These are phyloP conservation scores for Rubus parviflorus DNA, from an alignment of 306 rosid species.

Conservation along the genomic window DNA sequence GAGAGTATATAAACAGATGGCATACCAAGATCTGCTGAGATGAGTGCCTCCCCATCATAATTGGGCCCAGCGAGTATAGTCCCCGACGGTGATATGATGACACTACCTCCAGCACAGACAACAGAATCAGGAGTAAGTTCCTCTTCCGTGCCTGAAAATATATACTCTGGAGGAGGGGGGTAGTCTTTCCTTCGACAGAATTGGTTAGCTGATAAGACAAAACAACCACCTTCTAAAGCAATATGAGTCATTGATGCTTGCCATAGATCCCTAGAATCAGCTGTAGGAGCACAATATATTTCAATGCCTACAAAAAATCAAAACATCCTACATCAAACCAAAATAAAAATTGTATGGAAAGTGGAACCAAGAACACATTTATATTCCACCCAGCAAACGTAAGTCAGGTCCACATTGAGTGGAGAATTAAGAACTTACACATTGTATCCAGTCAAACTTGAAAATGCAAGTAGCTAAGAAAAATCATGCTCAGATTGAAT, in stretches of 20 bases:
- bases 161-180: slow-evolving; percentile 85
- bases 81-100: slow-evolving; percentile 88
- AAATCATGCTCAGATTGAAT: background rate
- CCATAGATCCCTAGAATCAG: slow-evolving; percentile 81
- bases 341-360: background rate
- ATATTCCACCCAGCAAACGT: background rate
- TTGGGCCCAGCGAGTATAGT: slow-evolving; percentile 85
- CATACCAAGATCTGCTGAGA: slow-evolving; percentile 89
- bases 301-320: slow-evolving; percentile 62
- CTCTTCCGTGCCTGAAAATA: slow-evolving; percentile 65
- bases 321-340: slow-evolving; percentile 16
- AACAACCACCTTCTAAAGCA: slow-evolving; percentile 94
- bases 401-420: background rate
- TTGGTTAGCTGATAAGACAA: slow-evolving; percentile 84
- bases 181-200: slow-evolving; percentile 89
- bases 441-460: background rate
- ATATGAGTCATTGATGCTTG: slow-evolving; percentile 91
- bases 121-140: slow-evolving; percentile 77
- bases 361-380: background rate
- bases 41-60: slow-evolving; percentile 86
- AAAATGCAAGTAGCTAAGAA: background rate
- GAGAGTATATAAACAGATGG: slow-evolving; percentile 8
- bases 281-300: slow-evolving; percentile 96
- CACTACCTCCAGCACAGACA: slow-evolving; percentile 95
- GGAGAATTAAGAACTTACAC: background rate